Percentiles rank a stretch among this genome's conserved stretches.
Conservation (phyloP, 2,329 filamentous ascomycete genomes). For the Scedosporium apiospermum region DNA sequence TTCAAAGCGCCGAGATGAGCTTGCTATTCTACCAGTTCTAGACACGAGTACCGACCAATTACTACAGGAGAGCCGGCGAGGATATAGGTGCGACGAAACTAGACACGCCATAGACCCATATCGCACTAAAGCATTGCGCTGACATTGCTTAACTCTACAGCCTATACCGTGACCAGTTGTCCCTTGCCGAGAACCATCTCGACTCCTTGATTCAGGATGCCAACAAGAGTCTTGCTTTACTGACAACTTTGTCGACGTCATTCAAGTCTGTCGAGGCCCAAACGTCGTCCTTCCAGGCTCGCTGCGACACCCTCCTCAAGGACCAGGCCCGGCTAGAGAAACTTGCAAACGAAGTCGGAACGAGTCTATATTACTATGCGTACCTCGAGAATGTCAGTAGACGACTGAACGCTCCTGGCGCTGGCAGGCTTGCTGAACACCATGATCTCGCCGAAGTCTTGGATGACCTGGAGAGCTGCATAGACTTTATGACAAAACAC, state of each 20-base stretch:
- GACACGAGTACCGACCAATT: not conserved
- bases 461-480: constrained; percentile 75
- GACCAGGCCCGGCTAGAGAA: constrained; percentile 73
- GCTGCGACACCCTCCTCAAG: constrained; percentile 77
- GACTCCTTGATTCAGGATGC: constrained; percentile 71
- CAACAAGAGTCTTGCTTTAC: constrained; percentile 61
- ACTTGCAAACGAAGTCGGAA: constrained; percentile 75
- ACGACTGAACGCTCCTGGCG: constrained; percentile 83
- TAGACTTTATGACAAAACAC: constrained; percentile 85
- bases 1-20: not conserved
- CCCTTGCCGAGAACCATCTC: constrained; percentile 72
- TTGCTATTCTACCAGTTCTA: not conserved
- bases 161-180: constrained; percentile 71
- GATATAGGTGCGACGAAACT: not conserved
- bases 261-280: constrained; percentile 83
- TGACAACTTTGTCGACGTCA: constrained; percentile 72
- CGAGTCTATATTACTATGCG: constrained; percentile 88
- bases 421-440: constrained; percentile 73
- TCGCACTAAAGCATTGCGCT: not conserved
- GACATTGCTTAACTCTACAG: constrained; percentile 31
- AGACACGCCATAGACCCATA: not conserved
- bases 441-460: constrained; percentile 84
- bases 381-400: constrained; percentile 88
- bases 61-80: constrained; percentile 1
- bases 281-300: constrained; percentile 84